phyloP scores from a whole-genome alignment of 495 filamentous ascomycete species.

The Letharia lupina region DNA sequence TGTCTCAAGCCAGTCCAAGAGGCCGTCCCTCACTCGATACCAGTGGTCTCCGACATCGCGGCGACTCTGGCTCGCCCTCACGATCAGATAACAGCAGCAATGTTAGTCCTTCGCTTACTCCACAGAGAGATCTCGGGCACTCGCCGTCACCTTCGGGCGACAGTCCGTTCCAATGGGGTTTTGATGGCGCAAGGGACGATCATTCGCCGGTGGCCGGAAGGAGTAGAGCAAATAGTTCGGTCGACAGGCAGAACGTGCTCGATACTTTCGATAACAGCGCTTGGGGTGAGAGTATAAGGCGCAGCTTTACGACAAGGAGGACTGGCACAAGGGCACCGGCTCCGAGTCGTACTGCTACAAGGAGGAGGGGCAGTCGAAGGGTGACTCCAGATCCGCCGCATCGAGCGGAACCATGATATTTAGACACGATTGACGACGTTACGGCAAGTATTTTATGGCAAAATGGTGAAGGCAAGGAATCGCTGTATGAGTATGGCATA shows the following conservation, averaged over 20 bases:
- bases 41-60: slow-evolving; percentile 22
- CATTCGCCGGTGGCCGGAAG: slow-evolving; percentile 27
- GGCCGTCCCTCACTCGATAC: slow-evolving; percentile 29
- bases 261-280: slow-evolving; percentile 75
- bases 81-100: slow-evolving; percentile 35
- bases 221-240: slow-evolving; percentile 54
- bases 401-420: not conserved
- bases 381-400: slow-evolving; percentile 2
- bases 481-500: slow-evolving; percentile 13
- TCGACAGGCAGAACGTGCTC: slow-evolving; percentile 71
- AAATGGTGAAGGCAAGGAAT: not conserved
- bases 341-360: slow-evolving; percentile 16
- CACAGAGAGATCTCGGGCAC: slow-evolving; percentile 16
- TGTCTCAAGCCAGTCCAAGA: slow-evolving; percentile 15
- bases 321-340: slow-evolving; percentile 25
- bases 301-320: slow-evolving; percentile 73
- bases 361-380: slow-evolving; percentile 19
- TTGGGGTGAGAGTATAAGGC: slow-evolving; percentile 85
- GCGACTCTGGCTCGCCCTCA: slow-evolving; percentile 25
- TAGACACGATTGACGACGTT: slow-evolving; percentile 13
- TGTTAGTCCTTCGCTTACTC: slow-evolving; percentile 27
- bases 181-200: slow-evolving; percentile 15
- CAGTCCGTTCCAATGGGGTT: slow-evolving; percentile 17
- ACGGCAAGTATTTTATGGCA: slow-evolving; percentile 4
- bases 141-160: slow-evolving; percentile 20